Evolutionary conservation across 164 flowering plant genomes (phyloP).

Genomic region (Magnolia changhungtana): DNA sequence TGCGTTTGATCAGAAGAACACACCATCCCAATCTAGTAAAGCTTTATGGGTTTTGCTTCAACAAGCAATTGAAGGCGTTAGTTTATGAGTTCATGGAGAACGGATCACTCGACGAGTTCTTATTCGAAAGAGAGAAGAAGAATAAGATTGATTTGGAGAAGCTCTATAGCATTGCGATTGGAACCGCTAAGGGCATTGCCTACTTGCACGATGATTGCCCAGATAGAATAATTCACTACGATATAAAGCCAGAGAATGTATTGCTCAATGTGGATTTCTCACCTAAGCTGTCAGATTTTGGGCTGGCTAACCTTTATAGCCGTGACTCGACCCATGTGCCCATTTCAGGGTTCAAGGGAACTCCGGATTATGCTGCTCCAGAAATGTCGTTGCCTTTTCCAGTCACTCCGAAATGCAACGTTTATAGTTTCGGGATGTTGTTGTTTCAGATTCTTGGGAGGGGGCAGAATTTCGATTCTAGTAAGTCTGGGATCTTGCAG

Average conservation of each 20-base stretch:
- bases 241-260: slow-evolving; percentile 9
- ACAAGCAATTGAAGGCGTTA: neutral
- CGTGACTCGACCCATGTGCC: neutral
- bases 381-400: slow-evolving; percentile 13
- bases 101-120: slow-evolving; percentile 1
- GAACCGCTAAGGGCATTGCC: slow-evolving; percentile 7
- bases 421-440: slow-evolving; percentile 30
- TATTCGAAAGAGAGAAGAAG: neutral
- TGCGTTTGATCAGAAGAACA: slow-evolving; percentile 4
- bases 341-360: slow-evolving; percentile 3
- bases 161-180: slow-evolving; percentile 6
- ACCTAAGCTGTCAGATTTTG: slow-evolving; percentile 10
- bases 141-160: neutral
- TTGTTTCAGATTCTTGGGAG: slow-evolving; percentile 25
- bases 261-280: slow-evolving; percentile 3
- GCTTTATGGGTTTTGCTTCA: slow-evolving; percentile 9
- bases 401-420: slow-evolving; percentile 22
- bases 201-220: slow-evolving; percentile 5
- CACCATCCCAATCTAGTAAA: slow-evolving; percentile 9
- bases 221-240: slow-evolving; percentile 1
- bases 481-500: neutral
- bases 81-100: slow-evolving; percentile 13
- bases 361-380: slow-evolving; percentile 4
- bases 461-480: slow-evolving; percentile 10
- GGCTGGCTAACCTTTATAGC: slow-evolving; percentile 1